phyloP scores from a whole-genome alignment of 1,139 yeast species.

The Candida sp. region DNA sequence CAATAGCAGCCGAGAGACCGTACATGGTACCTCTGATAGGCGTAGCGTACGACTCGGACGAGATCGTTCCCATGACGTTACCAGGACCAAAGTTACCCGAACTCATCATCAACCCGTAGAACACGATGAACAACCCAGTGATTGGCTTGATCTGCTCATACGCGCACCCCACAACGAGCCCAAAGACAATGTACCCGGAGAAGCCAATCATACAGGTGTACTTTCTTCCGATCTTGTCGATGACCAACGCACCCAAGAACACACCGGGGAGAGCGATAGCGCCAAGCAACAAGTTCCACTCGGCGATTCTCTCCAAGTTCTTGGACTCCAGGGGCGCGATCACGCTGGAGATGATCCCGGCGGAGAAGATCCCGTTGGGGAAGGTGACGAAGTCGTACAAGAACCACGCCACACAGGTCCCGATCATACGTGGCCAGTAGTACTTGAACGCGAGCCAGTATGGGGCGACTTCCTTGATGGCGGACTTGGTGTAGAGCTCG shows the following conservation, averaged over 20 bases:
- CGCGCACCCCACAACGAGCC: slow-evolving; percentile 52
- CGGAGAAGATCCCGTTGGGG: slow-evolving; percentile 55
- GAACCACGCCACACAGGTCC: slow-evolving; percentile 54
- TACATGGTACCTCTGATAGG: slow-evolving; percentile 74
- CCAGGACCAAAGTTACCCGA: slow-evolving; percentile 81
- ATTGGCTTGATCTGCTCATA: slow-evolving; percentile 43
- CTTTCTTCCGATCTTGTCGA: slow-evolving; percentile 49
- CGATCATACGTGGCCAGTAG: slow-evolving; percentile 50
- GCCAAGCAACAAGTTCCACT: slow-evolving; percentile 52
- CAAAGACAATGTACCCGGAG: slow-evolving; percentile 49
- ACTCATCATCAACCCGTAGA: slow-evolving; percentile 49
- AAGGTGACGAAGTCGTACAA: slow-evolving; percentile 56
- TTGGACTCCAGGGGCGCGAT: slow-evolving; percentile 27
- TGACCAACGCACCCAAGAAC: slow-evolving; percentile 44
- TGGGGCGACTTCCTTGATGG: slow-evolving; percentile 49
- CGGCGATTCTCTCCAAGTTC: slow-evolving; percentile 45
- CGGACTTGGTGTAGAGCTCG: slow-evolving; percentile 48
- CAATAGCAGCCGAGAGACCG: slow-evolving; percentile 52
- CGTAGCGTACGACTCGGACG: slow-evolving; percentile 75
- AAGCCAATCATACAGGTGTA: slow-evolving; percentile 52
- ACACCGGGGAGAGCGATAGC: slow-evolving; percentile 52
- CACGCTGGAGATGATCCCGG: slow-evolving; percentile 45
- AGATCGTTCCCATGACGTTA: slow-evolving; percentile 68
- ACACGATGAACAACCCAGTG: slow-evolving; percentile 46
- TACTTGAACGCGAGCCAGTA: slow-evolving; percentile 49